These are phyloP conservation scores for Phaffia tasmanica DNA, from an alignment of 768 basidiomycete genomes.

Conservation along the genomic window DNA sequence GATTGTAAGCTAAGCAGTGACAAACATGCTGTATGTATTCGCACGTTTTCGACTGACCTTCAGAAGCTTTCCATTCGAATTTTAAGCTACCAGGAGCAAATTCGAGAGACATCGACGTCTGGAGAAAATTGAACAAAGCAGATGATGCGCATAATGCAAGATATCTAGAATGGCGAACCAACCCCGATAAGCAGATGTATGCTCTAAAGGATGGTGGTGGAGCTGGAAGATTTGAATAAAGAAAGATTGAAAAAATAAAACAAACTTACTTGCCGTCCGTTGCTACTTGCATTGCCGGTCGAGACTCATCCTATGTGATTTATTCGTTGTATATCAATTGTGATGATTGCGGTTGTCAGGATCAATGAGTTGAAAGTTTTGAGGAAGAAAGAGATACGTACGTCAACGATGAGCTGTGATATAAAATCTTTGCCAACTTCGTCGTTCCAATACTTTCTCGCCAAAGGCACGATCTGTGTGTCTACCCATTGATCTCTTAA, in stretches of 20 bases:
- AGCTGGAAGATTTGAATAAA: not conserved
- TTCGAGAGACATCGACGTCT: slow-evolving; percentile 55
- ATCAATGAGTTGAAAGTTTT: slow-evolving; percentile 62
- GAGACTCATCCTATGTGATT: slow-evolving; percentile 60
- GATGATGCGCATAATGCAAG: slow-evolving; percentile 75
- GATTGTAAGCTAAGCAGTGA: not conserved
- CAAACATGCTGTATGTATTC: not conserved
- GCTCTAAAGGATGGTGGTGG: not conserved
- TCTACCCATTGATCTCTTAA: slow-evolving; percentile 64
- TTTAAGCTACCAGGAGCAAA: slow-evolving; percentile 45
- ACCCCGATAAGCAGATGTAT: not conserved
- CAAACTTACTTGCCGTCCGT: slow-evolving; percentile 60
- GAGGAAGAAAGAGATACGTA: slow-evolving; percentile 43
- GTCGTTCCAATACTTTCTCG: slow-evolving; percentile 78
- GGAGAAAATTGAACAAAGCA: slow-evolving; percentile 77
- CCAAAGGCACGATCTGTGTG: slow-evolving; percentile 56
- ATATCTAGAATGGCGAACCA: slow-evolving; percentile 47
- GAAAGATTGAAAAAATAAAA: not conserved
- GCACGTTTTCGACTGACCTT: slow-evolving; percentile 39
- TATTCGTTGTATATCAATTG: too few relatives aligned
- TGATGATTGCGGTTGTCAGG: too few relatives aligned
- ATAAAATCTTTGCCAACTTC: slow-evolving; percentile 47
- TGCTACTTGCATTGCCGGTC: slow-evolving; percentile 65
- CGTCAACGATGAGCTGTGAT: slow-evolving; percentile 8
- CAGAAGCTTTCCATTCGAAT: slow-evolving; percentile 54